phyloP scores from a whole-genome alignment of 177 flowering plant genomes.

The Vitis hybrid region DNA sequence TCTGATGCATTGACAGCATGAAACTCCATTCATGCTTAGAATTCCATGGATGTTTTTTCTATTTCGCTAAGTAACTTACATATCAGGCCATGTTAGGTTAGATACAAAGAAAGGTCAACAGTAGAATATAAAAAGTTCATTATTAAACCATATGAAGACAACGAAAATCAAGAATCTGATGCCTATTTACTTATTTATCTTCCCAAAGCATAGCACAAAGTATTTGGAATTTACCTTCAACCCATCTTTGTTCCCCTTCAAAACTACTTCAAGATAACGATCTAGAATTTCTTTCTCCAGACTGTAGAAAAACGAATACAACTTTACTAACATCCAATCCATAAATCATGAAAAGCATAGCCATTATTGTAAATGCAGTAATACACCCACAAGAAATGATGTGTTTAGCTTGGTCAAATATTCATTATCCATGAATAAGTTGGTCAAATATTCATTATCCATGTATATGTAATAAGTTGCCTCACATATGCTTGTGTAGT shows the following conservation, averaged over 20 bases:
- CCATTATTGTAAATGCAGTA: not conserved
- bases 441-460: not conserved
- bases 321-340: conserved; percentile 1
- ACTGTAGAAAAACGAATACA: conserved; percentile 36
- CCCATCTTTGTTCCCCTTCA: conserved; percentile 97
- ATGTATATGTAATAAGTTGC: not conserved
- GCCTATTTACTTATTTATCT: too few species aligned
- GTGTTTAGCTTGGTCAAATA: not conserved
- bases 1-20: too few species aligned
- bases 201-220: not conserved
- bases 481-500: not conserved
- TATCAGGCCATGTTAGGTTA: too few species aligned
- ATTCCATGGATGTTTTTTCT: too few species aligned
- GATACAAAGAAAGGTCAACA: too few species aligned
- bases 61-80: too few species aligned
- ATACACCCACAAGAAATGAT: not conserved
- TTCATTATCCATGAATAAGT: not conserved
- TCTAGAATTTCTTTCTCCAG: conserved; percentile 95
- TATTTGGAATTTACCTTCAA: conserved; percentile 56
- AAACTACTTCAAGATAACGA: conserved; percentile 89
- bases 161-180: not conserved
- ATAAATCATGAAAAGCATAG: not conserved
- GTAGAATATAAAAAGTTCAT: too few species aligned
- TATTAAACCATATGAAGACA: not conserved
- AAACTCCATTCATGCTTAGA: too few species aligned